A percentile compares a stretch with the other conserved stretches of the same genome.
phyloP scores from a whole-genome alignment of 768 basidiomycete genomes.

The Mycena polygramma region DNA sequence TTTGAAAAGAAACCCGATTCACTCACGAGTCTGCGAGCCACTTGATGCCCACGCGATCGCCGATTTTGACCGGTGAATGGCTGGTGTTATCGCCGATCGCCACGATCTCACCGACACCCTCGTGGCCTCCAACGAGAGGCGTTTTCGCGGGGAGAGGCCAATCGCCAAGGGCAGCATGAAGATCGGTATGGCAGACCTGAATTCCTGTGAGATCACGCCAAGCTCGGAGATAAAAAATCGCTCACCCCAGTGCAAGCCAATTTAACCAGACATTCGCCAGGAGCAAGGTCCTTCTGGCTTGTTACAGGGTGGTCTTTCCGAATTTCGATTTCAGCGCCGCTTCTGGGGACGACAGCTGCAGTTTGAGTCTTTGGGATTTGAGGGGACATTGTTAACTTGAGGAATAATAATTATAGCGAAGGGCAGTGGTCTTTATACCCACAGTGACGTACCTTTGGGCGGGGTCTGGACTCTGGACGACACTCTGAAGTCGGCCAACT shows the following conservation, averaged over 20 bases:
- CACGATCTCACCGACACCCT: background rate
- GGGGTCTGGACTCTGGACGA: too few relatives aligned
- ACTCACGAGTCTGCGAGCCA: background rate
- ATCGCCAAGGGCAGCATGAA: background rate
- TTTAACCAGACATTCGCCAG: conserved; percentile 1
- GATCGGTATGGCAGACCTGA: background rate
- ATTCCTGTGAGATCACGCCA: background rate
- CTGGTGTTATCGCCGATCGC: background rate
- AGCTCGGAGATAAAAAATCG: background rate
- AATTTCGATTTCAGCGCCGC: background rate
- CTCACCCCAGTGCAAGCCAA: background rate
- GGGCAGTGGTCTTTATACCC: too few relatives aligned
- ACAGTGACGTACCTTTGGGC: too few relatives aligned
- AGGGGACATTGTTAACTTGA: background rate
- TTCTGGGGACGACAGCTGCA: background rate
- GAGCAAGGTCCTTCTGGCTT: background rate
- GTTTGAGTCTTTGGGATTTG: background rate
- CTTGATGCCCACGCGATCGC: background rate
- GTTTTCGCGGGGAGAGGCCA: background rate
- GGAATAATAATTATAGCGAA: too few relatives aligned
- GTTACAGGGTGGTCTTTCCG: background rate
- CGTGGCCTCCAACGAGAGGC: background rate
- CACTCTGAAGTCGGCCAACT: too few relatives aligned
- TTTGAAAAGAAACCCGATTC: background rate
- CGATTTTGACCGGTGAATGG: background rate